phyloP scores from a whole-genome alignment of 805 yeast genomes.

The Saccharomyces kudriavzevii region DNA sequence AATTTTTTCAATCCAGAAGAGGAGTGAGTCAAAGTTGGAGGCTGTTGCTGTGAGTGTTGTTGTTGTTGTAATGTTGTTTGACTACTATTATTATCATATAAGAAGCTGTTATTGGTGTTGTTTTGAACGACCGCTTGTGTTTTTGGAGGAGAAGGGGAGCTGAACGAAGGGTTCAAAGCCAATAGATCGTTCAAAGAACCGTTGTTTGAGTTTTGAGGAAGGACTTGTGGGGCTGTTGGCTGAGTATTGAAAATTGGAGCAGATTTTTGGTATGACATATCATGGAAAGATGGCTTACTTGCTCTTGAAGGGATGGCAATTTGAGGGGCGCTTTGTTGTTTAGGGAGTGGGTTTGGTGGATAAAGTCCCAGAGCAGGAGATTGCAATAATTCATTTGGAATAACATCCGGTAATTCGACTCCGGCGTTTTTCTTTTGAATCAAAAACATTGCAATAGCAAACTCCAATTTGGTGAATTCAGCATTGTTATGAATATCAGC shows the following conservation, averaged over 20 bases:
- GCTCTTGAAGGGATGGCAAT: slow-evolving; percentile 33
- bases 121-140: slow-evolving; percentile 4
- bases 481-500: slow-evolving; percentile 86
- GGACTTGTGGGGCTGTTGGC: slow-evolving; percentile 7
- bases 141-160: slow-evolving; percentile 28
- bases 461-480: slow-evolving; percentile 69
- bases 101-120: slow-evolving; percentile 8
- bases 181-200: slow-evolving; percentile 61
- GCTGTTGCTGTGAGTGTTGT: slow-evolving; percentile 3
- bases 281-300: slow-evolving; percentile 30
- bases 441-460: slow-evolving; percentile 87
- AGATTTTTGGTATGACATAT: slow-evolving; percentile 3
- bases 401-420: slow-evolving; percentile 61
- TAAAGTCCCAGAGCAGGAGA: slow-evolving; percentile 28
- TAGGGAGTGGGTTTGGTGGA: slow-evolving; percentile 9
- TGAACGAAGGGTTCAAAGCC: slow-evolving; percentile 48
- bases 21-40: slow-evolving; percentile 18
- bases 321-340: slow-evolving; percentile 14
- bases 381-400: slow-evolving; percentile 56
- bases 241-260: slow-evolving; percentile 1
- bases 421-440: slow-evolving; percentile 83
- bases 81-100: not conserved
- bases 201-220: slow-evolving; percentile 24
- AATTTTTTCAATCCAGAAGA: slow-evolving; percentile 39
- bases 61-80: slow-evolving; percentile 4